phyloP scores from a whole-genome alignment of 176 grass and related monocot species.

The Themeda triandra region DNA sequence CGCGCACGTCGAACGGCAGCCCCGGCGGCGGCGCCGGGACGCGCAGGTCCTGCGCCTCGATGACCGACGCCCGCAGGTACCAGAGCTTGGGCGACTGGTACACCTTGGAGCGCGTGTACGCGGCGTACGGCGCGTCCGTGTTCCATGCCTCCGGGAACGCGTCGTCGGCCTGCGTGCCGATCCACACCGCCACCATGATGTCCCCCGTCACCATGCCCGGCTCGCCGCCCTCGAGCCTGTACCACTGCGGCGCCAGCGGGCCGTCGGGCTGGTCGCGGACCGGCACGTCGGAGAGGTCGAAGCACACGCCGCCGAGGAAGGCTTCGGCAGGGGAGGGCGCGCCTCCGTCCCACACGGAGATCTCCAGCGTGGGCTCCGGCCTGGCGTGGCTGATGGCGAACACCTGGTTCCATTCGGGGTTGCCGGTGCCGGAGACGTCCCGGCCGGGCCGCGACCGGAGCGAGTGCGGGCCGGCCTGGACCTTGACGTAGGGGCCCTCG shows the following conservation, averaged over 20 bases:
- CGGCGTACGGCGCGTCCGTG: slow-evolving; percentile 77
- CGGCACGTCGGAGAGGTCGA: slow-evolving; percentile 86
- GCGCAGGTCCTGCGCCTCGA: slow-evolving; percentile 88
- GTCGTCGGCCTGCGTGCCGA: slow-evolving; percentile 92
- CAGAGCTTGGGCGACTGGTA: slow-evolving; percentile 97
- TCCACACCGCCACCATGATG: slow-evolving; percentile 96
- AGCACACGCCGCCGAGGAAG: slow-evolving; percentile 94
- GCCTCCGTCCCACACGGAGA: slow-evolving; percentile 71
- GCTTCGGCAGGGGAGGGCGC: slow-evolving; percentile 31
- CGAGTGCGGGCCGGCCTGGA: slow-evolving; percentile 45
- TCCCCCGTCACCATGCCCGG: slow-evolving; percentile 60
- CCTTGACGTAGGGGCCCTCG: slow-evolving; percentile 74
- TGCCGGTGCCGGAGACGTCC: slow-evolving; percentile 52
- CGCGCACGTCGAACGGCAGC: slow-evolving; percentile 62
- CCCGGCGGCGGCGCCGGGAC: slow-evolving; percentile 54
- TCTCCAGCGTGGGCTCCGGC: slow-evolving; percentile 72
- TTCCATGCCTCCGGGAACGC: slow-evolving; percentile 86
- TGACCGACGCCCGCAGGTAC: slow-evolving; percentile 81
- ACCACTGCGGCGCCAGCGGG: slow-evolving; percentile 89
- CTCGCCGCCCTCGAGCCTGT: slow-evolving; percentile 80
- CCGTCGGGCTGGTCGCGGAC: slow-evolving; percentile 79
- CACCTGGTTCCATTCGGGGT: slow-evolving; percentile 83
- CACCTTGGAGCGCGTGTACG: slow-evolving; percentile 90
- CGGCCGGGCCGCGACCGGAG: slow-evolving; percentile 52
- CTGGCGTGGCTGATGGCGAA: slow-evolving; percentile 71